Evolutionary conservation across 1,284 basidiomycete species (phyloP), one percentile per base, ranked within the genome.

Genomic region (Pyrrhoderma noxium): DNA sequence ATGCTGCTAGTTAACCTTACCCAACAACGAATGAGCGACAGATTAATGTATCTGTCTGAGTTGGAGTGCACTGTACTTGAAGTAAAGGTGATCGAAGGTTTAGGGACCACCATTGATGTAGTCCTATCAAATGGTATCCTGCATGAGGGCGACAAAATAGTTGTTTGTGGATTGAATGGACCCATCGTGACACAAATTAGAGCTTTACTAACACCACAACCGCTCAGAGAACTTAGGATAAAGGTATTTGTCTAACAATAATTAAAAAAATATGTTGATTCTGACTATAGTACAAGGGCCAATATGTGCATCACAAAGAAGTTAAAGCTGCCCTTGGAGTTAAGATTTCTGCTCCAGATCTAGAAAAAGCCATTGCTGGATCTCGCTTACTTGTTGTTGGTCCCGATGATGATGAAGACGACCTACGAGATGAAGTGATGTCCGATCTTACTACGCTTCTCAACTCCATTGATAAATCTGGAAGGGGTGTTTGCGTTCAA

Each of bases 301-400:
- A 85, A 47, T 99, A 99, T 64, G 93, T 99, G 42, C 96, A 99
- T 64, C 89, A 99, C 74, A 97, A 95, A 71, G 87, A 93, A 68
- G 92, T 99, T 68, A 98, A 95, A 72, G 96, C 96, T 2, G 94
- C 96, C 3, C 76, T 98, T 49, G 96, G 96, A 70, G 89, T 99
- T 67, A 99, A 99, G 75, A 85, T 99, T 59, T 80, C 87, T 23
- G 96, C 93, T 0, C 88, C 95, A 1, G 95, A 97, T 66, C 81
- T 99, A 25, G 96, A 99, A 63, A 98, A 98, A 69, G 95, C 96
- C n/a, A 96, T 99, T 57, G 94, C 95, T 54, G 96, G 96, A 65
- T 98, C 95, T 42, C 85, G 93, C 13, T 72, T 99, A 54, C 80
- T 98, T 42, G 91, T 99, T 37, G 80, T 87, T 52, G 88, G 92